Percentiles rank a stretch among this genome's conserved stretches.
These are phyloP conservation scores for Phytophthora fragariaefolia DNA, from an alignment of 352 stramenopile species.

Conservation along the genomic window DNA sequence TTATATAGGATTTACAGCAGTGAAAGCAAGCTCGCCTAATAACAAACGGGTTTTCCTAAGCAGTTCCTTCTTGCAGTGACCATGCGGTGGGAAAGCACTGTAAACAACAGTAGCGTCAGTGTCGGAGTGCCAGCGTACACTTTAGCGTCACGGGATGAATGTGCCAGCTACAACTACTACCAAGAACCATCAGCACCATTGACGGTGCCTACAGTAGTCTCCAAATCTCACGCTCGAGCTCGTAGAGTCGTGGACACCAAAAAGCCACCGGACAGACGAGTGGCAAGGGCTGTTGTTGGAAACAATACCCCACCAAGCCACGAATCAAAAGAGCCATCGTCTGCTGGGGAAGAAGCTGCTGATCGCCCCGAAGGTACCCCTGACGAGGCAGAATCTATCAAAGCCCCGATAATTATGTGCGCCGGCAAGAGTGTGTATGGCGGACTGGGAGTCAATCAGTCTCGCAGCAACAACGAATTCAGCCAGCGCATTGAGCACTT, in stretches of 20 bases:
- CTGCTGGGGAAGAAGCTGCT: background rate
- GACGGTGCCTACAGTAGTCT: background rate
- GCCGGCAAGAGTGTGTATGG: conserved; percentile 33
- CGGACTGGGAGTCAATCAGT: conserved; percentile 7
- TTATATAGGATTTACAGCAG: conserved; percentile 12
- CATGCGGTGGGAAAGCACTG: conserved; percentile 36
- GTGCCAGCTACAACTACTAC: conserved; percentile 33
- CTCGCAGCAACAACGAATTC: conserved; percentile 10
- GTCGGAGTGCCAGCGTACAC: conserved; percentile 20
- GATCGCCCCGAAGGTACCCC: background rate
- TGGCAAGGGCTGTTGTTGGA: conserved; percentile 4
- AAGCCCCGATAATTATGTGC: conserved; percentile 29
- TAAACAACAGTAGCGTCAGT: conserved; percentile 20
- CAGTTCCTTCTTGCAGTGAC: conserved; percentile 1
- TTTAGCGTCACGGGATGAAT: conserved; percentile 29
- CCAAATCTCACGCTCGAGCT: conserved; percentile 1
- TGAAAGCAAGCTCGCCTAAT: conserved; percentile 7
- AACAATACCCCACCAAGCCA: conserved; percentile 2
- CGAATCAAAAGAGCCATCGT: background rate
- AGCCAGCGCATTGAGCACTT: background rate
- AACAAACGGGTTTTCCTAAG: conserved; percentile 10
- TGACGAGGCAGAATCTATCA: background rate
- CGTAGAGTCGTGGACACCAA: conserved; percentile 11
- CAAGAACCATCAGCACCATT: conserved; percentile 20
- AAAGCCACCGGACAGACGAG: conserved; percentile 25